Conservation (phyloP, 148 eudicot genomes). For the Arctostaphylos glauca region DNA sequence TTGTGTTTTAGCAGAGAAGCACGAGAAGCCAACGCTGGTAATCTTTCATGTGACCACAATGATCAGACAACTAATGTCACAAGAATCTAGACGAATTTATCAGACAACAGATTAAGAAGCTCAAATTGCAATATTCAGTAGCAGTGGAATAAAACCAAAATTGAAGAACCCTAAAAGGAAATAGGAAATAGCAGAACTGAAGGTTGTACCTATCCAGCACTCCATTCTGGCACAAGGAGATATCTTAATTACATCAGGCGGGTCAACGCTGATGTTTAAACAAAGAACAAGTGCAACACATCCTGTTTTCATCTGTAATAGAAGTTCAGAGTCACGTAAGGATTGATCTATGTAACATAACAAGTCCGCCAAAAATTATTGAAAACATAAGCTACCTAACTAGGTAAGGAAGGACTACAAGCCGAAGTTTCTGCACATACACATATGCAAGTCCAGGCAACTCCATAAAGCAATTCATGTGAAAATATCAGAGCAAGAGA, state of each 20-base stretch:
- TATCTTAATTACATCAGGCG: conserved; percentile 97
- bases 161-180: not conserved
- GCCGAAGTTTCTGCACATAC: not conserved
- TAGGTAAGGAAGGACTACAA: not conserved
- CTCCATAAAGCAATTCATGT: not conserved
- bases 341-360: not conserved
- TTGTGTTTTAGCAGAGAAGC: not conserved
- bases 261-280: conserved; percentile 86
- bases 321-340: conserved; percentile 1
- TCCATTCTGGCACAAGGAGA: conserved; percentile 98
- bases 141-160: conserved; percentile 2
- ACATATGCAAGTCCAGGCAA: not conserved
- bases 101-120: conserved; percentile 11
- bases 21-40: not conserved
- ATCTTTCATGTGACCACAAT: conserved; percentile 11
- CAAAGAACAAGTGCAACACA: conserved; percentile 93
- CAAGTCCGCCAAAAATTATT: not conserved
- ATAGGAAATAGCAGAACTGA: not conserved
- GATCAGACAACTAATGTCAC: not conserved
- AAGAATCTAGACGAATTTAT: not conserved
- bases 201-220: conserved; percentile 89
- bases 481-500: conserved; percentile 4
- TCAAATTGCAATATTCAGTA: not conserved
- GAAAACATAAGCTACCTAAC: not conserved
- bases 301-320: conserved; percentile 93